Base-by-base conservation (phyloP, 2,329 filamentous ascomycete species). In the Aurifilum marmelostoma region DNA sequence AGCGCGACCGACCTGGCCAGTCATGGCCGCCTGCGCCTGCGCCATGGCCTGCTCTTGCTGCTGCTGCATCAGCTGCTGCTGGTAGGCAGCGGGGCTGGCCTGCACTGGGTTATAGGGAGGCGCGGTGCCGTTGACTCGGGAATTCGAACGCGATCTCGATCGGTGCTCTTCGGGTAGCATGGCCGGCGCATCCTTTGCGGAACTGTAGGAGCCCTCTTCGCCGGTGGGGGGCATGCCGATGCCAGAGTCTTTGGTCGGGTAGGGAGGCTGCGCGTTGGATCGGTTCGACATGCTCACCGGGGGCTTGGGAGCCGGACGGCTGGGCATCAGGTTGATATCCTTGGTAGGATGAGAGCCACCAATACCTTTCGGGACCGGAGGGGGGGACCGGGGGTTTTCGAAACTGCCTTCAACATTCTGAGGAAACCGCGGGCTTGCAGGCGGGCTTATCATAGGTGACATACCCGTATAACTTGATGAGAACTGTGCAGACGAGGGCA, bases 331-430 rank as follows among this genome's bases (percentile, higher is more conserved):
- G 71, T 87, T 86, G 71, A 85, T 78, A 72, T 88, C 87, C 77
- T 87, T 87, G 67, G 80, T 77, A 56, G 83, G 81, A 41, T 82
- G 77, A 59, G 79, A 81, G 69, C 80, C 81, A 69, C 80, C 81
- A 69, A 84, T 81, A 63, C 83, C 84, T 79, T 76, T 87, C 78
- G 69, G 95, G 94, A 97, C 92, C 14, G 95, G 96, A 72, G 96
- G 96, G 52, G 96, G 92, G 24, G 95, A 92, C 76, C 96, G 89
- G 63, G 96, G 96, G 77, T 99, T 98, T 82, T 98, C 96, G 80
- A 98, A 99, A 83, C 93, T 98, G 77, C 93, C 92, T 85, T 94
- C 91, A 82, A 93, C 89, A 81, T 95, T 94, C 78, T 84, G 84
- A 78, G 94, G 94, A 83, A 97, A 97, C 78, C 93, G 89, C 71